Evolutionary conservation across 1,284 basidiomycete genomes (phyloP).

Genomic region (Athelia sp.): DNA sequence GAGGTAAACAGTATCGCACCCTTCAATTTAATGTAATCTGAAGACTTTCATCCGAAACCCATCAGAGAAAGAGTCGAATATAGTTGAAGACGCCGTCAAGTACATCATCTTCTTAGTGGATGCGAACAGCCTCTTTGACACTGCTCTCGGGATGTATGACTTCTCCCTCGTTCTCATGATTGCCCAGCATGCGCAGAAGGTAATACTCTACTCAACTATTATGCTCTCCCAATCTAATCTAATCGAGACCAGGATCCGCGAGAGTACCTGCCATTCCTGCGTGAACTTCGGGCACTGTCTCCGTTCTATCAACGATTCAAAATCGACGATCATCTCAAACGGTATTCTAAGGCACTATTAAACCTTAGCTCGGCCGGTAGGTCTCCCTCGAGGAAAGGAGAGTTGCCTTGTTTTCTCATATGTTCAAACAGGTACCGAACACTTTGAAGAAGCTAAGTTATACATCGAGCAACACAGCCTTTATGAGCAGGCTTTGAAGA

Average conservation of each 20-base stretch:
- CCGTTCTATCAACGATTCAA: constrained; percentile 83
- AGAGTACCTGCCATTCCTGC: constrained; percentile 96
- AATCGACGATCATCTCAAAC: constrained; percentile 91
- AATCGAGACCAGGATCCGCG: constrained; percentile 74
- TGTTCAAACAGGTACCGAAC: constrained; percentile 41
- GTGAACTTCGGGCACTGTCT: constrained; percentile 80
- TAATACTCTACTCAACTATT: constrained; percentile 22
- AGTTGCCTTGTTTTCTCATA: constrained; percentile 1
- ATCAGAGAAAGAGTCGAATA: constrained; percentile 62
- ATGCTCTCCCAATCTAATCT: constrained; percentile 2
- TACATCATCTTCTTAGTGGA: constrained; percentile 99
- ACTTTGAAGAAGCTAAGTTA: constrained; percentile 75
- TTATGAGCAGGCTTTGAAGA: constrained; percentile 66
- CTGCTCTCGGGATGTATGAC: constrained; percentile 98
- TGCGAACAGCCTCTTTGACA: constrained; percentile 88
- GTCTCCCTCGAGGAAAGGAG: constrained; percentile 5
- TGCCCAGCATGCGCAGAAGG: constrained; percentile 96
- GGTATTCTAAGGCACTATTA: constrained; percentile 70
- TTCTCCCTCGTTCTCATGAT: constrained; percentile 94
- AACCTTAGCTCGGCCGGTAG: constrained; percentile 75
- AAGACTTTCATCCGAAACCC: constrained; percentile 1
- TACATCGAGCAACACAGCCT: constrained; percentile 83
- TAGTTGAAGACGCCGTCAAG: constrained; percentile 95
- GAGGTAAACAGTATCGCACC: constrained; percentile 41
- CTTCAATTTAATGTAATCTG: neutral